phyloP scores from a whole-genome alignment of 1,284 basidiomycete species.

The Tranzscheliella williamsii region DNA sequence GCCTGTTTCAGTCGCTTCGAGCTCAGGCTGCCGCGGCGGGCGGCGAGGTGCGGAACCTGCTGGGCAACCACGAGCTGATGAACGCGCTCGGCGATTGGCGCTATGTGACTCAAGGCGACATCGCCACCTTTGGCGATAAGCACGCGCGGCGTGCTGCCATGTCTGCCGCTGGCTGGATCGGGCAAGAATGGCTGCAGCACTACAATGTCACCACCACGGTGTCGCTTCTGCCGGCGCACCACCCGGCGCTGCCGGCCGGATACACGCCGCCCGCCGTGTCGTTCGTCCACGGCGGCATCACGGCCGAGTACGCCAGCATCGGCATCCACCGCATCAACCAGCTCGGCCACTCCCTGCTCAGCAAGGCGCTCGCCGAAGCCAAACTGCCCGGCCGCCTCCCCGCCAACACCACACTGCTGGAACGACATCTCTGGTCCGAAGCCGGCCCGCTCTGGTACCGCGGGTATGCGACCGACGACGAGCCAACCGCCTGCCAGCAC shows the following conservation, averaged over 20 bases:
- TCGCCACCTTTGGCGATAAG: constrained; percentile 55
- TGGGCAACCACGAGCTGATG: constrained; percentile 58
- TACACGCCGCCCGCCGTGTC: constrained; percentile 18
- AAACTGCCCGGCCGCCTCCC: constrained; percentile 23
- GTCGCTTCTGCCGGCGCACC: constrained; percentile 18
- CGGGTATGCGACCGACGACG: constrained; percentile 47
- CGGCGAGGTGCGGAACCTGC: constrained; percentile 43
- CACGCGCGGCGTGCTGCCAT: constrained; percentile 39
- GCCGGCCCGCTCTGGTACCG: constrained; percentile 58
- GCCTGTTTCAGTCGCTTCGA: constrained; percentile 44
- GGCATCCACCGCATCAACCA: constrained; percentile 46
- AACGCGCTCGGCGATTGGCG: constrained; percentile 62
- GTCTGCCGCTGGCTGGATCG: constrained; percentile 62
- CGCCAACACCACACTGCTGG: constrained; percentile 24
- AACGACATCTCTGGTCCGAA: constrained; percentile 37
- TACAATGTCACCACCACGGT: constrained; percentile 49
- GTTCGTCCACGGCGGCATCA: constrained; percentile 59
- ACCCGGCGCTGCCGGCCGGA: constrained; percentile 1
- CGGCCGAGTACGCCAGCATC: constrained; percentile 34
- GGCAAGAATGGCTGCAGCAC: constrained; percentile 43
- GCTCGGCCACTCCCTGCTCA: constrained; percentile 37
- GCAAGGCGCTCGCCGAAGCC: constrained; percentile 30
- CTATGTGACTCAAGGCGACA: constrained; percentile 62
- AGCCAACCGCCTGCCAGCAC: constrained; percentile 22
- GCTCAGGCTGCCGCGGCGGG: constrained; percentile 29